Conservation (phyloP, 192 early-diverging fungal genomes). For the Kappamyces sp. region DNA sequence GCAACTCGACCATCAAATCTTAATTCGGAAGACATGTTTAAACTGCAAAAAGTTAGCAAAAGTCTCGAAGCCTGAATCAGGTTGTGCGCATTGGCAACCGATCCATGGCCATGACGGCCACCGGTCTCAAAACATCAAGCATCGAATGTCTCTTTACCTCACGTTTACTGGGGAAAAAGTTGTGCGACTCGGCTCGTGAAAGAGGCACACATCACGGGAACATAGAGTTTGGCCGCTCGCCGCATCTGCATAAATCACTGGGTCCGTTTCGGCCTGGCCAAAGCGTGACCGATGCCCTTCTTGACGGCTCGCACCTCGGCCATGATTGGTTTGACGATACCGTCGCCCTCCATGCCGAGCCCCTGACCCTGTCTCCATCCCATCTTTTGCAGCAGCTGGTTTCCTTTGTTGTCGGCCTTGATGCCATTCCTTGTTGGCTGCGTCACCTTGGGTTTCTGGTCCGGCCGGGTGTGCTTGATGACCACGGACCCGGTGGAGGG, state of each 20-base stretch:
- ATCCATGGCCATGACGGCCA: no score
- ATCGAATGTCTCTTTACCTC: neutral
- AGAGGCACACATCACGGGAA: no score
- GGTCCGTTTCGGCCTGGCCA: no score
- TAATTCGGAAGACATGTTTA: slow-evolving; percentile 9
- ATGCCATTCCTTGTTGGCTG: slow-evolving; percentile 4
- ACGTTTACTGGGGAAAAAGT: neutral
- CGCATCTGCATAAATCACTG: no score
- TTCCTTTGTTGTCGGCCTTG: slow-evolving; percentile 18
- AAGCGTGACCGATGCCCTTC: neutral
- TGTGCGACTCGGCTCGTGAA: neutral
- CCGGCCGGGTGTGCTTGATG: neutral
- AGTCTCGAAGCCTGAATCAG: no score
- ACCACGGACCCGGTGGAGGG: neutral
- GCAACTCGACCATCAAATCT: slow-evolving; percentile 63
- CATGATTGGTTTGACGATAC: slow-evolving; percentile 22
- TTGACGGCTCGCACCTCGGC: neutral
- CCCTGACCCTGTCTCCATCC: slow-evolving; percentile 30
- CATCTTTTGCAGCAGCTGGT: slow-evolving; percentile 25
- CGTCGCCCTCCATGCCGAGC: slow-evolving; percentile 19
- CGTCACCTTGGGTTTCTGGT: neutral
- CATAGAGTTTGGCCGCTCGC: no score
- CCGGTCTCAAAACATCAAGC: no score
- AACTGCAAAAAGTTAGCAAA: no score
- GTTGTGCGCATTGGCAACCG: no score